Evolutionary conservation across 2,329 filamentous ascomycete genomes (phyloP).

Genomic region (Calonectria ilicicola): DNA sequence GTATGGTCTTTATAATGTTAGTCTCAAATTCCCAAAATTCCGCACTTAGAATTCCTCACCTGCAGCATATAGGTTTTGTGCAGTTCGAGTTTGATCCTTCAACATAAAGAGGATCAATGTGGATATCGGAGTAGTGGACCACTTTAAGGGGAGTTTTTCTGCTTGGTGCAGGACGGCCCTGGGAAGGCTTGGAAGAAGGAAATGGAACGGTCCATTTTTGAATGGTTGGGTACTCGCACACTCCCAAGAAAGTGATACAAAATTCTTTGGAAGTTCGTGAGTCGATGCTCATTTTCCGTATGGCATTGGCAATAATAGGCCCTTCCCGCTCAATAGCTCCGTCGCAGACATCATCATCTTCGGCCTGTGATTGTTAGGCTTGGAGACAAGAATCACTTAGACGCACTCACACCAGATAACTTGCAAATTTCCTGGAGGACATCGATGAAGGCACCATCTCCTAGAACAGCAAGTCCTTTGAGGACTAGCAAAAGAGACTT

Average conservation of each 20-base stretch:
- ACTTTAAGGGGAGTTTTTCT: conserved; percentile 62
- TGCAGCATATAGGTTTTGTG: conserved; percentile 70
- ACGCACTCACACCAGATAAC: conserved; percentile 43
- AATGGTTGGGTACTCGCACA: conserved; percentile 63
- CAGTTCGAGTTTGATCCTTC: conserved; percentile 66
- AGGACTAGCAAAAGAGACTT: conserved; percentile 52
- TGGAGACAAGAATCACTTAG: too few relatives aligned
- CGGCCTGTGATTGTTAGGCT: conserved; percentile 47
- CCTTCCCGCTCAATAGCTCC: conserved; percentile 65
- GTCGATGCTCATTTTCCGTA: conserved; percentile 60
- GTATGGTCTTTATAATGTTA: conserved; percentile 53
- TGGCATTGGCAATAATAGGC: conserved; percentile 62
- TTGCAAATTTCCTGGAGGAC: conserved; percentile 48
- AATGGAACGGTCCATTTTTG: conserved; percentile 57
- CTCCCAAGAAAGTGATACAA: conserved; percentile 65
- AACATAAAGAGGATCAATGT: conserved; percentile 67
- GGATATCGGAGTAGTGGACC: conserved; percentile 71
- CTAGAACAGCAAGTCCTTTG: conserved; percentile 56
- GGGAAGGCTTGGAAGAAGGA: conserved; percentile 54
- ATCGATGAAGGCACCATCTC: conserved; percentile 55
- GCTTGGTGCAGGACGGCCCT: conserved; percentile 54
- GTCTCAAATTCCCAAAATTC: background rate
- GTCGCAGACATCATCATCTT: conserved; percentile 67
- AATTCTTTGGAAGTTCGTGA: conserved; percentile 64
- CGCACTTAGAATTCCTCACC: conserved; percentile 43